Conservation (phyloP, 1,284 basidiomycete species). For the Cryptococcus sp. region DNA sequence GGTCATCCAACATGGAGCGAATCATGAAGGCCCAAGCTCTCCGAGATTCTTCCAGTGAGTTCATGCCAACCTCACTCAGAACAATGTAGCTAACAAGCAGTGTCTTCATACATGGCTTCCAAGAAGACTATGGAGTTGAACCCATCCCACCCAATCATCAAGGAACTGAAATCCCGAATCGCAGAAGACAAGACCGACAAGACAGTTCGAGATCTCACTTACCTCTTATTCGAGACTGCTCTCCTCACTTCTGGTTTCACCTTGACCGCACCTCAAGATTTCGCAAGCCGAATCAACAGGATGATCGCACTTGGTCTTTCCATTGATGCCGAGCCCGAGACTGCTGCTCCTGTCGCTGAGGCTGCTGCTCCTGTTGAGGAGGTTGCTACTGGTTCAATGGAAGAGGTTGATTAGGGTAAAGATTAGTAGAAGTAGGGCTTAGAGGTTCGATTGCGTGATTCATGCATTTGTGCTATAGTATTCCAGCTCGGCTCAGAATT, state of each 20-base stretch:
- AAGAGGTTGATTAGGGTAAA: constrained; percentile 26
- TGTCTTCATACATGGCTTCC: constrained; percentile 98
- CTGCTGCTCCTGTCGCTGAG: constrained; percentile 25
- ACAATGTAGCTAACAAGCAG: constrained; percentile 49
- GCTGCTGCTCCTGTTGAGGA: constrained; percentile 40
- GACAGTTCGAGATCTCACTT: constrained; percentile 93
- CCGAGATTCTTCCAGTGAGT: constrained; percentile 77
- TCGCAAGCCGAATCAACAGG: constrained; percentile 93
- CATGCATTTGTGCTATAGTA: neutral
- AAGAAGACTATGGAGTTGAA: constrained; percentile 99
- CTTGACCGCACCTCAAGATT: constrained; percentile 90
- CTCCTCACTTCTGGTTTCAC: constrained; percentile 90
- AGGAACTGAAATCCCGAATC: constrained; percentile 93
- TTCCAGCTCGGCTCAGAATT: too few relatives aligned
- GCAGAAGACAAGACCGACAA: constrained; percentile 97
- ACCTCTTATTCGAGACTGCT: constrained; percentile 93
- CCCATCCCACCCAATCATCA: constrained; percentile 88
- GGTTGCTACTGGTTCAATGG: constrained; percentile 48
- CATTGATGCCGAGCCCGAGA: constrained; percentile 49
- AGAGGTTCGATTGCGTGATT: neutral
- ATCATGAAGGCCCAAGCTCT: constrained; percentile 99
- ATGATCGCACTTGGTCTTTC: constrained; percentile 76
- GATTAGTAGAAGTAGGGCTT: neutral
- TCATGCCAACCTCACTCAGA: neutral
- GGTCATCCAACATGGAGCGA: constrained; percentile 99